Base-by-base conservation (phyloP, 768 basidiomycete species). In the Clitopilus passeckerianus region DNA sequence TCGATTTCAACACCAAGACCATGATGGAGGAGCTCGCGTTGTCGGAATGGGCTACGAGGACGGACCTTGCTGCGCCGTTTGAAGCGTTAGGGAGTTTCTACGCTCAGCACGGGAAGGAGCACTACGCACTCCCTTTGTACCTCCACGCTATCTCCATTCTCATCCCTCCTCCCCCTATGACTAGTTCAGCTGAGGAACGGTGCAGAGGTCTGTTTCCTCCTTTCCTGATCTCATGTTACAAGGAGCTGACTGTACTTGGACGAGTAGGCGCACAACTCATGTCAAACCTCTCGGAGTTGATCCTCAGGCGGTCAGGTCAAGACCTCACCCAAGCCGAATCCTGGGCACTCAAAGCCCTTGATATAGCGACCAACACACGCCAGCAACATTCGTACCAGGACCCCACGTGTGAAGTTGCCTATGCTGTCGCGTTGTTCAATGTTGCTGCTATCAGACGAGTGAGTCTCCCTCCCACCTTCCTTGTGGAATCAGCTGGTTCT, bases 21-120 rank as follows among this genome's bases (percentile, higher is more conserved):
- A 70, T 79, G 34, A 74, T 83, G 9, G 74, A 80, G 0, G 83
- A 84, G 57, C 73, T 90, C 20, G 76, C 77, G 14, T 63, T 89
- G 54, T 88, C 89, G 1, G 60, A 66, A 18, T 90, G 89, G 89
- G 81, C 81, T 53, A 74, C 76, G 8, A 77, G 74, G 58, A 77
- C 80, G 20, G 86, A 90, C 63, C 71, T 90, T 23, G 86, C 83
- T 18, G 85, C 86, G 9, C 88, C 87, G 1, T 75, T 90, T 34
- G 87, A 88, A 64, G 83, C 86, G 0, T 75, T 91, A 4, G 89
- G 83, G 0, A 73, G 78, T 4, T 84, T 85, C 56, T 89, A 90
- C 62, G 80, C 81, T 4, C 73, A 75, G 34, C 72, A 73, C 34
- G 86, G 84, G 20, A 82, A 81, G 58, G 63, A 76, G n/a, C 80